phyloP scores from a whole-genome alignment of 768 basidiomycete species.

The Lactarius evosmus region DNA sequence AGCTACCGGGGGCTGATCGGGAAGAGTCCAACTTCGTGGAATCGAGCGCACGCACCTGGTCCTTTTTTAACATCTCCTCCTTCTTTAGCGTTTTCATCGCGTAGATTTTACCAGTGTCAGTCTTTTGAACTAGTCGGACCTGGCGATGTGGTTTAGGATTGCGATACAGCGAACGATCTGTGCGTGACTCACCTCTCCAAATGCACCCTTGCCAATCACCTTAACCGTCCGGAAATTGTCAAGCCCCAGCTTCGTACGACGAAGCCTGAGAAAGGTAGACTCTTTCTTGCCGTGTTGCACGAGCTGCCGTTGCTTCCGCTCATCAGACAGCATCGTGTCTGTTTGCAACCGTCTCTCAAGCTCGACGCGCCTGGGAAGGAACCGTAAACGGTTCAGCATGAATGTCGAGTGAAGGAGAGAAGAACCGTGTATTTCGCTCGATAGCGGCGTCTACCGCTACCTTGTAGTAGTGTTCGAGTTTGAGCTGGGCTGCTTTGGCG shows the following conservation, averaged over 20 bases:
- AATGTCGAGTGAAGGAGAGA: not conserved
- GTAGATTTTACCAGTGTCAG: slow-evolving; percentile 96
- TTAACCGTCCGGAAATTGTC: slow-evolving; percentile 96
- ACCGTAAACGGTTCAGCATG: slow-evolving; percentile 9
- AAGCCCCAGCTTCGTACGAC: slow-evolving; percentile 85
- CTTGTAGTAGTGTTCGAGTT: slow-evolving; percentile 96
- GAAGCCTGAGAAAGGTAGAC: slow-evolving; percentile 81
- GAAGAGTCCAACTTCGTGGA: slow-evolving; percentile 1
- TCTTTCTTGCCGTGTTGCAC: slow-evolving; percentile 84
- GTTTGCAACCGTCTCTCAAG: slow-evolving; percentile 74
- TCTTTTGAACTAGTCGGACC: slow-evolving; percentile 94
- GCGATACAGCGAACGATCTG: not conserved
- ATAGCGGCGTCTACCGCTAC: slow-evolving; percentile 94
- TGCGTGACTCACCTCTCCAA: slow-evolving; percentile 74
- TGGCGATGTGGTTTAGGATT: slow-evolving; percentile 32
- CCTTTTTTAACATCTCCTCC: slow-evolving; percentile 98
- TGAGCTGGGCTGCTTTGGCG: slow-evolving; percentile 89
- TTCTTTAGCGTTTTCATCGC: slow-evolving; percentile 98
- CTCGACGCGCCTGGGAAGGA: slow-evolving; percentile 68
- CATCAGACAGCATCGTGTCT: slow-evolving; percentile 70
- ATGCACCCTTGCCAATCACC: slow-evolving; percentile 98
- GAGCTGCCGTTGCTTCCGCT: slow-evolving; percentile 82
- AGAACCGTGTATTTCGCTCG: slow-evolving; percentile 83
- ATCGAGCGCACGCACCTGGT: slow-evolving; percentile 63
- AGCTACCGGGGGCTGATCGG: slow-evolving; percentile 49